Conservation (phyloP, 495 filamentous ascomycete genomes). For the Coniosporium apollinis region DNA sequence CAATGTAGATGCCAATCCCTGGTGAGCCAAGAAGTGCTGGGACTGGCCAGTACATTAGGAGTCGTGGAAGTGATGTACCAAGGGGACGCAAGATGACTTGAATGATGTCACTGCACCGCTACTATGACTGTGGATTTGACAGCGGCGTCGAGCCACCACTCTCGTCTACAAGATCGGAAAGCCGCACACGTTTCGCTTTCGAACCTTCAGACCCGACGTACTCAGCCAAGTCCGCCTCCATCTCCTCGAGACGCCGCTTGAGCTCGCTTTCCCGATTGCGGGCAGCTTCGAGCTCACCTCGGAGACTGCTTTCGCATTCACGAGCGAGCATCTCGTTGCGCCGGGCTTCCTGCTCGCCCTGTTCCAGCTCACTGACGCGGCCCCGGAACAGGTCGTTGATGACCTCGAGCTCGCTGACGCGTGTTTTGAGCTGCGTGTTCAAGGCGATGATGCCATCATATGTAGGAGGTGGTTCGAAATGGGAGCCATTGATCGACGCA, state of each 20-base stretch:
- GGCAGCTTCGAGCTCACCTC: constrained; percentile 55
- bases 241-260: constrained; percentile 63
- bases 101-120: too few relatives aligned
- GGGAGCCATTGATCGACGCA: constrained; percentile 43
- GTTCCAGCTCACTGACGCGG: constrained; percentile 74
- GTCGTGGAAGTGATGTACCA: too few relatives aligned
- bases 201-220: neutral
- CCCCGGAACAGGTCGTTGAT: constrained; percentile 88
- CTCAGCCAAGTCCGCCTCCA: constrained; percentile 32
- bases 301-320: constrained; percentile 39
- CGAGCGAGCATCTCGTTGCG: constrained; percentile 37
- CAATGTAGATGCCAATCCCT: too few relatives aligned
- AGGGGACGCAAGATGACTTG: too few relatives aligned
- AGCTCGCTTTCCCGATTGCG: constrained; percentile 65
- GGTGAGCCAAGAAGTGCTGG: too few relatives aligned
- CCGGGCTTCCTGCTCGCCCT: constrained; percentile 51
- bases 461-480: constrained; percentile 57
- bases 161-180: neutral
- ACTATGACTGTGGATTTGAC: too few relatives aligned
- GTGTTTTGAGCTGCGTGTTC: constrained; percentile 21
- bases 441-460: constrained; percentile 30
- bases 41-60: too few relatives aligned
- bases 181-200: neutral
- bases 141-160: neutral
- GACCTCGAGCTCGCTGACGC: constrained; percentile 60